phyloP scores from a whole-genome alignment of 768 basidiomycete species.

The Tremella yokohamensis region DNA sequence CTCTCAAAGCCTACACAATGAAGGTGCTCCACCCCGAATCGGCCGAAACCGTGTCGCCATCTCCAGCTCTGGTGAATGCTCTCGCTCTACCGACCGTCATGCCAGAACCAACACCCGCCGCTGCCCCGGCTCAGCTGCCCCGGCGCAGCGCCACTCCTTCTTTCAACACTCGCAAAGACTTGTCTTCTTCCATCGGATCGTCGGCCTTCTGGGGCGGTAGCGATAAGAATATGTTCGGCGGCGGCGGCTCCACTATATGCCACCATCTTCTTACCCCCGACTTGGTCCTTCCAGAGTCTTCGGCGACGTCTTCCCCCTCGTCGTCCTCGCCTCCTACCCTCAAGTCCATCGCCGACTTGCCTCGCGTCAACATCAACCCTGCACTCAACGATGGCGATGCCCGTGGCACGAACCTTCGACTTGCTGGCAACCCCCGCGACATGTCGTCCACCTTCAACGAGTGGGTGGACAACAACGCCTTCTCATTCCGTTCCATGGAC shows the following conservation, averaged over 20 bases:
- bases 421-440: slow-evolving; percentile 50
- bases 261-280: slow-evolving; percentile 81
- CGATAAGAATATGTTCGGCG: slow-evolving; percentile 51
- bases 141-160: slow-evolving; percentile 25
- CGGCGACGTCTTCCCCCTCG: slow-evolving; percentile 9
- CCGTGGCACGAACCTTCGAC: slow-evolving; percentile 38
- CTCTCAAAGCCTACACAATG: slow-evolving; percentile 51
- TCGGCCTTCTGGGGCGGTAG: slow-evolving; percentile 72
- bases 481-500: slow-evolving; percentile 83
- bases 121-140: slow-evolving; percentile 22
- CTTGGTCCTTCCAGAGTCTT: slow-evolving; percentile 51
- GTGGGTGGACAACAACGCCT: slow-evolving; percentile 74
- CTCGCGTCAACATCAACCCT: slow-evolving; percentile 79
- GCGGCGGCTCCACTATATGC: slow-evolving; percentile 69
- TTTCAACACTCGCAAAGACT: slow-evolving; percentile 52
- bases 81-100: slow-evolving; percentile 24
- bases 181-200: slow-evolving; percentile 27
- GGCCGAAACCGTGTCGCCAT: slow-evolving; percentile 22
- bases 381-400: slow-evolving; percentile 56
- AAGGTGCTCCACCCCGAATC: slow-evolving; percentile 39
- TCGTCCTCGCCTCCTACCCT: slow-evolving; percentile 19
- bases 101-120: slow-evolving; percentile 14
- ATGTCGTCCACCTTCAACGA: slow-evolving; percentile 62
- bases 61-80: slow-evolving; percentile 26
- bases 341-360: slow-evolving; percentile 41